Evolutionary conservation across 169 alveolate genomes (phyloP).

Genomic region (Plasmodium gonderi): DNA sequence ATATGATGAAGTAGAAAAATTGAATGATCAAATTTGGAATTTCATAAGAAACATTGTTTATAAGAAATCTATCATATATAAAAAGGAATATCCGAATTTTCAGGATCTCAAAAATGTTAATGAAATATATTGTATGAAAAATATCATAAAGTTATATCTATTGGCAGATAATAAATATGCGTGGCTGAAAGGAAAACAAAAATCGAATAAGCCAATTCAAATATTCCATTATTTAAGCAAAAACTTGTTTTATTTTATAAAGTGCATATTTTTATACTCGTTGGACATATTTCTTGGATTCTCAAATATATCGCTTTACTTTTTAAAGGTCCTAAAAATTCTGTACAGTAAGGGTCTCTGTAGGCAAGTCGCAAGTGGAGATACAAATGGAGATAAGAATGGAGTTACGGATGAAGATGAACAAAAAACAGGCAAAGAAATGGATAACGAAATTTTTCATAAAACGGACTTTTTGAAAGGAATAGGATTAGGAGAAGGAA

Average conservation of each 20-base stretch:
- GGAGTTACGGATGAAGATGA: too few relatives aligned
- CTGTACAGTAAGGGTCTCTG: slow-evolving; percentile 76
- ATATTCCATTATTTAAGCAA: slow-evolving; percentile 43
- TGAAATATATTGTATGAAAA: slow-evolving; percentile 25
- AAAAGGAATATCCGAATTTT: slow-evolving; percentile 62
- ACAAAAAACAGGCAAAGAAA: slow-evolving; percentile 78
- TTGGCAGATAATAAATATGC: too few relatives aligned
- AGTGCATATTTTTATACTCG: slow-evolving; percentile 23
- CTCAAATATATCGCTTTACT: slow-evolving; percentile 67
- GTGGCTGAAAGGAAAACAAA: neutral
- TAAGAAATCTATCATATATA: slow-evolving; percentile 40
- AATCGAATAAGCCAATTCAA: neutral
- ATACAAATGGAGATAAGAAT: too few relatives aligned
- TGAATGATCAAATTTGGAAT: slow-evolving; percentile 15
- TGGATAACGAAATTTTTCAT: slow-evolving; percentile 81
- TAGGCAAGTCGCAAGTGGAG: slow-evolving; percentile 75
- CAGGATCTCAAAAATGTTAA: slow-evolving; percentile 39
- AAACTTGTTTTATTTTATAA: slow-evolving; percentile 44
- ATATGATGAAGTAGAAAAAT: neutral
- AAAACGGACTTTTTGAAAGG: slow-evolving; percentile 81
- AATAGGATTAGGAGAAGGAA: slow-evolving; percentile 82
- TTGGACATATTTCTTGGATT: slow-evolving; percentile 54
- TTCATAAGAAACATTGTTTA: slow-evolving; percentile 14
- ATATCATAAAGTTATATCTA: slow-evolving; percentile 25
- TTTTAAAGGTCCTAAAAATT: slow-evolving; percentile 63